Percentiles rank a stretch among this genome's conserved stretches.
These are phyloP conservation scores for Phytopythium sindhum DNA, from an alignment of 352 stramenopile genomes.

Conservation along the genomic window DNA sequence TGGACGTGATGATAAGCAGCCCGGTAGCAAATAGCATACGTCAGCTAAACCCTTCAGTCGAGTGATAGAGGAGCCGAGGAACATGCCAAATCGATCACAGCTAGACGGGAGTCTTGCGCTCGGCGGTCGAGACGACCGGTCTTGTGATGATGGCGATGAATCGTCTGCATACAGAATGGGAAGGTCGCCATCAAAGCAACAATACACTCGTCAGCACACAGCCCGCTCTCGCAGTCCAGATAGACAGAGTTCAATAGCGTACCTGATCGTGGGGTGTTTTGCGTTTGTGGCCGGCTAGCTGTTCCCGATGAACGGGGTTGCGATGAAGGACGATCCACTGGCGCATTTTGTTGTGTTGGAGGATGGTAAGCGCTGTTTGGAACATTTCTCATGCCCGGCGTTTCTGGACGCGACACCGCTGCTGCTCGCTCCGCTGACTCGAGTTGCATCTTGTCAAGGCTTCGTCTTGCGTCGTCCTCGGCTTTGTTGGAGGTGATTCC, in stretches of 20 bases:
- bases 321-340: conserved; percentile 2
- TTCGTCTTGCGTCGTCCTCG: background rate
- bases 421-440: conserved; percentile 3
- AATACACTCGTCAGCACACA: background rate
- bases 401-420: conserved; percentile 4
- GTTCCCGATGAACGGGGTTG: background rate
- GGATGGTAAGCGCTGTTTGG: background rate
- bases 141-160: background rate
- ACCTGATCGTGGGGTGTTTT: conserved; percentile 2
- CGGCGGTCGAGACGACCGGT: conserved; percentile 2
- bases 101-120: conserved; percentile 2
- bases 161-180: background rate
- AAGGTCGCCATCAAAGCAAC: background rate
- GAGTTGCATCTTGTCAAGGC: background rate
- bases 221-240: background rate
- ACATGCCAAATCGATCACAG: background rate
- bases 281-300: background rate
- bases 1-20: background rate
- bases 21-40: background rate
- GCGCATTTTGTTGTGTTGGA: background rate
- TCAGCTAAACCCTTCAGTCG: background rate
- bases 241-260: background rate
- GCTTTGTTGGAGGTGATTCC: background rate
- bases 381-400: background rate
- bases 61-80: background rate